Evolutionary conservation across 2,329 filamentous ascomycete genomes (phyloP).

Genomic region (Cladorrhinum sp.): DNA sequence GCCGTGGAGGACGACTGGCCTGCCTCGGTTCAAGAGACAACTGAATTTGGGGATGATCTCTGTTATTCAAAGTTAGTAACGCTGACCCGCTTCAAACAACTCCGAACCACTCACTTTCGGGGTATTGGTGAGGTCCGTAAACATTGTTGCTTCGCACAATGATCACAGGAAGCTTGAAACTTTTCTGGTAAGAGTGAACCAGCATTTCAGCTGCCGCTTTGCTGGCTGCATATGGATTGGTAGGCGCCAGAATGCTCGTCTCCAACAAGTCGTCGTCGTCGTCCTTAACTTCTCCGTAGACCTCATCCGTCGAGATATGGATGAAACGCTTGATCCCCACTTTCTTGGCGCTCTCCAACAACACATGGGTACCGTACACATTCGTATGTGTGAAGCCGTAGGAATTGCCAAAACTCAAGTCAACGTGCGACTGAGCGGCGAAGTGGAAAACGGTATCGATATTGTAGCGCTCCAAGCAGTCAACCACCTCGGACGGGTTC

Average conservation of each 20-base stretch:
- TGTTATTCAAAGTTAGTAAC: constrained; percentile 34
- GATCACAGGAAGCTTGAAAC: constrained; percentile 75
- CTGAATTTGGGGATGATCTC: constrained; percentile 84
- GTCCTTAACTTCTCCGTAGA: constrained; percentile 75
- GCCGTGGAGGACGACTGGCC: constrained; percentile 71
- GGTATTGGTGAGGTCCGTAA: constrained; percentile 80
- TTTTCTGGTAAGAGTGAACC: constrained; percentile 82
- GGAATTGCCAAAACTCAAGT: constrained; percentile 78
- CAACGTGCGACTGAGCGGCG: constrained; percentile 81
- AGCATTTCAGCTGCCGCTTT: constrained; percentile 83
- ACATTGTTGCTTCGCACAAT: constrained; percentile 83
- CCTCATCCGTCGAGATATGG: constrained; percentile 81
- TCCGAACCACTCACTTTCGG: constrained; percentile 62
- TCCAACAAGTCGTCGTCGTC: constrained; percentile 70
- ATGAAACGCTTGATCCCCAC: constrained; percentile 70
- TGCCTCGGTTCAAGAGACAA: constrained; percentile 63
- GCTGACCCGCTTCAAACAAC: not conserved
- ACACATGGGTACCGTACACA: constrained; percentile 78
- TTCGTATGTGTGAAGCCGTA: constrained; percentile 80
- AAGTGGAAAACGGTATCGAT: constrained; percentile 83
- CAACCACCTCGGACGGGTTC: constrained; percentile 65
- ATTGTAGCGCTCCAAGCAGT: constrained; percentile 66
- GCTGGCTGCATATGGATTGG: constrained; percentile 77
- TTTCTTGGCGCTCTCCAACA: constrained; percentile 73
- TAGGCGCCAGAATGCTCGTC: constrained; percentile 71